Conservation (phyloP, 768 basidiomycete genomes). For the Trametes maxima region DNA sequence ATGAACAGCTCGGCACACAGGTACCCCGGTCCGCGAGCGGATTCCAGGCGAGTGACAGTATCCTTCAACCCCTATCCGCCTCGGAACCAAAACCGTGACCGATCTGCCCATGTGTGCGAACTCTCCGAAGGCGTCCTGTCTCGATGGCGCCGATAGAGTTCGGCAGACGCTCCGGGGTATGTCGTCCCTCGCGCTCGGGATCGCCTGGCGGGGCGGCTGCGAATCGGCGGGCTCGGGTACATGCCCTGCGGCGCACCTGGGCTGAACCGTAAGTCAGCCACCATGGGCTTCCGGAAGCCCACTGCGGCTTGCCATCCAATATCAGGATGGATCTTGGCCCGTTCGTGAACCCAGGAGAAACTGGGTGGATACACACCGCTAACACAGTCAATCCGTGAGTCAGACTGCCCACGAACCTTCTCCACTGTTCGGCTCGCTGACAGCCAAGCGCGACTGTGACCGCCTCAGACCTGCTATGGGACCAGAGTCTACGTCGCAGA, state of each 20-base stretch:
- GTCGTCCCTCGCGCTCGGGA: constrained; percentile 3
- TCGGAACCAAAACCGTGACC: constrained; percentile 23
- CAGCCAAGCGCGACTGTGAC: background rate
- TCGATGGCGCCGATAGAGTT: constrained; percentile 14
- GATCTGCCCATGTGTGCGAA: constrained; percentile 20
- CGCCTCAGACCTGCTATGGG: constrained; percentile 5
- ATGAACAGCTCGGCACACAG: constrained; percentile 24
- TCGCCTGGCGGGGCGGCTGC: constrained; percentile 1
- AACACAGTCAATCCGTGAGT: constrained; percentile 11
- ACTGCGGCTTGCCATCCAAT: constrained; percentile 18
- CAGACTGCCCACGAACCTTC: background rate
- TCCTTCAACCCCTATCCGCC: constrained; percentile 23
- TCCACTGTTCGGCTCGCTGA: constrained; percentile 1
- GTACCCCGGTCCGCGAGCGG: constrained; percentile 17
- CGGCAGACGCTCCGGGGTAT: constrained; percentile 7
- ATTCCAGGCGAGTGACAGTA: constrained; percentile 16
- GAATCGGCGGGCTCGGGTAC: constrained; percentile 19
- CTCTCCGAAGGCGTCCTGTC: constrained; percentile 6
- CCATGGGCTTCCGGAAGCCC: constrained; percentile 8
- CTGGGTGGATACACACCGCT: constrained; percentile 23
- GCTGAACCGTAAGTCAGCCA: constrained; percentile 14
- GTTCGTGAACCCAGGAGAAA: constrained; percentile 30
- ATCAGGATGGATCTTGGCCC: constrained; percentile 30
- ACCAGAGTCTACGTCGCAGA: constrained; percentile 8
- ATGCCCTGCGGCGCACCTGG: constrained; percentile 4